A percentile compares a stretch with the other conserved stretches of the same genome.
Evolutionary conservation across 2,329 filamentous ascomycete species (phyloP).

Genomic region (Cryphonectria naterciae): DNA sequence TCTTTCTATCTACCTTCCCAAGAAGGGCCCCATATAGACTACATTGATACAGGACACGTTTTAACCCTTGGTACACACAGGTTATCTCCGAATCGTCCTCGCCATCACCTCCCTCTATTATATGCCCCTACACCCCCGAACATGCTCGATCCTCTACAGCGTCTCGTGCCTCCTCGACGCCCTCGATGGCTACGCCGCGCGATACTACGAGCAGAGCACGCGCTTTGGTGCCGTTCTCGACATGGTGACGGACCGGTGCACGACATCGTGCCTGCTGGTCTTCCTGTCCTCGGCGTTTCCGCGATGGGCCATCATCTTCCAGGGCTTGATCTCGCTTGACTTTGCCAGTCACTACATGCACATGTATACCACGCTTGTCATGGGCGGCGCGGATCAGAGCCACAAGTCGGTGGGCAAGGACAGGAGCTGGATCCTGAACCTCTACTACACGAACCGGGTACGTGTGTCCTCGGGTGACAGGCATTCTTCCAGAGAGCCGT

Average conservation of each 20-base stretch:
- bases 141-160: constrained; percentile 88
- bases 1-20: too few relatives aligned
- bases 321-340: constrained; percentile 88
- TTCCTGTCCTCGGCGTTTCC: constrained; percentile 95
- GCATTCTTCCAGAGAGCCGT: neutral
- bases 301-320: constrained; percentile 91
- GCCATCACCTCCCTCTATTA: constrained; percentile 94
- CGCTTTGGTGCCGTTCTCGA: constrained; percentile 95
- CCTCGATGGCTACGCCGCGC: constrained; percentile 91
- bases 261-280: constrained; percentile 90
- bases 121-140: constrained; percentile 98
- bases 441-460: constrained; percentile 98
- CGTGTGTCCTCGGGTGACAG: constrained; percentile 39
- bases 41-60: constrained; percentile 12
- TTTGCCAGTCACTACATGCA: constrained; percentile 98
- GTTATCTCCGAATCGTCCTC: constrained; percentile 77
- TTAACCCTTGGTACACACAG: constrained; percentile 46
- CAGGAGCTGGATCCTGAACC: constrained; percentile 85
- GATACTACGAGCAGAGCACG: constrained; percentile 86
- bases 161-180: constrained; percentile 95
- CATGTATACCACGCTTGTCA: constrained; percentile 93
- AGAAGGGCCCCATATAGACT: too few relatives aligned
- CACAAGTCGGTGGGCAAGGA: constrained; percentile 94
- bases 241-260: constrained; percentile 99
- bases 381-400: constrained; percentile 78